Conservation (phyloP, 257 asterid genomes). For the Solanum commersonii region DNA sequence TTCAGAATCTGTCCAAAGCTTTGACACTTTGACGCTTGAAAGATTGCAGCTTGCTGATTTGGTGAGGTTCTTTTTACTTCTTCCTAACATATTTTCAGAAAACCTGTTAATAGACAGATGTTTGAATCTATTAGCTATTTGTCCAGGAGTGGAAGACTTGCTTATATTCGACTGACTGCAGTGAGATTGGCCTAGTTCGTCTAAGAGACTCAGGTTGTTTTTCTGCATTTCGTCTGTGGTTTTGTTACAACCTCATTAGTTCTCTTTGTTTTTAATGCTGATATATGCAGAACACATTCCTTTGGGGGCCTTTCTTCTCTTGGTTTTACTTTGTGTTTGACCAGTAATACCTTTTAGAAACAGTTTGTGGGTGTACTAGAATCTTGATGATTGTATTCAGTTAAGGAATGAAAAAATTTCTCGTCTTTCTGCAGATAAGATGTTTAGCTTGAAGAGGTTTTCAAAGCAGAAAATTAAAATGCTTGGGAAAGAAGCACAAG, state of each 20-base stretch:
- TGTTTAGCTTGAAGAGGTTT: conserved; percentile 82
- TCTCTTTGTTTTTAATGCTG: not conserved
- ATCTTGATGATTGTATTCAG: not conserved
- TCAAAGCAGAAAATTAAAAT: conserved; percentile 62
- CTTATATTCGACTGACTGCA: conserved; percentile 70
- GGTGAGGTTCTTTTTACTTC: conserved; percentile 35
- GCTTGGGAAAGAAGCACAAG: conserved; percentile 69
- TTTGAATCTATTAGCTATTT: conserved; percentile 1
- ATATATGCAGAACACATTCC: not conserved
- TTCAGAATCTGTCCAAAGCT: conserved; percentile 28
- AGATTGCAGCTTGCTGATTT: conserved; percentile 68
- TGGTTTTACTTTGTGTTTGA: not conserved
- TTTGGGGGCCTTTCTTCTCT: not conserved
- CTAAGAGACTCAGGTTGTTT: conserved; percentile 57
- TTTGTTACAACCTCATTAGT: not conserved
- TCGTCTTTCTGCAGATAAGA: conserved; percentile 38
- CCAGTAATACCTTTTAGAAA: not conserved
- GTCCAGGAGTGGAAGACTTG: conserved; percentile 67
- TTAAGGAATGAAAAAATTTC: not conserved
- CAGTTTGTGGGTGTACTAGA: not conserved
- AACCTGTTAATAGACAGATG: not conserved
- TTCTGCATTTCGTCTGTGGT: not conserved
- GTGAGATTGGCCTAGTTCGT: conserved; percentile 79
- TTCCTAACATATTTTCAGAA: not conserved
- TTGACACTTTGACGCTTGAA: conserved; percentile 38